phyloP scores from a whole-genome alignment of 441 rosid genomes.

The Iberis amara region DNA sequence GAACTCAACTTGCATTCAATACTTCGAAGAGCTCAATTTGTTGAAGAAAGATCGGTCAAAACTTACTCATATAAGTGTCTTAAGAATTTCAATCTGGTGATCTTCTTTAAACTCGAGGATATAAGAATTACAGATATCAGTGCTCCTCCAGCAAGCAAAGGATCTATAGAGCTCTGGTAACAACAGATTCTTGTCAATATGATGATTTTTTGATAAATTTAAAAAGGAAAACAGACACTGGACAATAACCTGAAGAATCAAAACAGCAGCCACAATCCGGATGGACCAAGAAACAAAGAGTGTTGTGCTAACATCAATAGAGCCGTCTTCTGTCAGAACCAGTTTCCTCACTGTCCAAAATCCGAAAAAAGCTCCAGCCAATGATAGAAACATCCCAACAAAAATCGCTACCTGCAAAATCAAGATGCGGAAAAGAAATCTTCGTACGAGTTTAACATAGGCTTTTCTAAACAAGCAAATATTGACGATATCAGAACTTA shows the following conservation, averaged over 20 bases:
- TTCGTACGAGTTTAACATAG: neutral
- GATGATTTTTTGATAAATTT: neutral
- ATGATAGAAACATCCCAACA: constrained; percentile 52
- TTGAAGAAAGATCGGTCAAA: neutral
- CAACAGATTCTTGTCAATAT: constrained; percentile 6
- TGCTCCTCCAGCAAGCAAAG: constrained; percentile 59
- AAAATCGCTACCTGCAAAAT: constrained; percentile 58
- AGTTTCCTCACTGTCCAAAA: constrained; percentile 83
- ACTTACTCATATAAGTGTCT: constrained; percentile 49
- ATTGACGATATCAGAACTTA: constrained; percentile 43
- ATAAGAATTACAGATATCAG: constrained; percentile 43
- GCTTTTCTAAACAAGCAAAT: neutral
- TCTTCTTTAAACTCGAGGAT: constrained; percentile 42
- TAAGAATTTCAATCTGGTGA: constrained; percentile 40
- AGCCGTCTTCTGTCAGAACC: constrained; percentile 74
- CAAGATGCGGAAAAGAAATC: neutral
- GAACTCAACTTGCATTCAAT: constrained; percentile 19
- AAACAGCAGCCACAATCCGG: constrained; percentile 47
- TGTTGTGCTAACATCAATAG: constrained; percentile 62
- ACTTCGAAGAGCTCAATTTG: neutral
- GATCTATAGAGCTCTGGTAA: constrained; percentile 75
- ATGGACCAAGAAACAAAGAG: constrained; percentile 77
- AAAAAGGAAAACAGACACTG: constrained; percentile 6
- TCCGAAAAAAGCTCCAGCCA: constrained; percentile 89
- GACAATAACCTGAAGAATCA: constrained; percentile 72